Conservation (phyloP, 2,329 filamentous ascomycete genomes). For the Boeremia exigua region DNA sequence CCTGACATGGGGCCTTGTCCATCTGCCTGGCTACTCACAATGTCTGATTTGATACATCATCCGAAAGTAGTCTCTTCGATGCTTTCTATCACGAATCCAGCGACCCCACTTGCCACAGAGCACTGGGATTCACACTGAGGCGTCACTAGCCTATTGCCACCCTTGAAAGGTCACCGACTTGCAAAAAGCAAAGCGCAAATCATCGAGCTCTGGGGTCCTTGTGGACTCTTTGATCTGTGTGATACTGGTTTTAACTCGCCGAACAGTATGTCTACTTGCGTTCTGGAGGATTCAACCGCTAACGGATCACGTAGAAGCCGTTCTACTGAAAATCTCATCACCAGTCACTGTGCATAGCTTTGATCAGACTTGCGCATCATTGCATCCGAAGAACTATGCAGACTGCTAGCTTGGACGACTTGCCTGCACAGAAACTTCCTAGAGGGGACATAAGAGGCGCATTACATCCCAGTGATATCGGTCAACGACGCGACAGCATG, state of each 20-base stretch:
- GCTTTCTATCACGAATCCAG: background rate
- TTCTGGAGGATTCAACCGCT: background rate
- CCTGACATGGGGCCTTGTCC: background rate
- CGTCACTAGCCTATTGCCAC: slow-evolving; percentile 1
- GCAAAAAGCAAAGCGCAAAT: background rate
- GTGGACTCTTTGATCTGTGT: background rate
- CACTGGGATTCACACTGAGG: background rate
- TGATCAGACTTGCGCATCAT: background rate
- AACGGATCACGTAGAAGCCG: background rate
- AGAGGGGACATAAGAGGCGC: slow-evolving; percentile 4
- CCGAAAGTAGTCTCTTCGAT: background rate
- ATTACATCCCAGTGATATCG: background rate
- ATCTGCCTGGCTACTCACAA: background rate
- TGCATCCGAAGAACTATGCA: slow-evolving; percentile 3
- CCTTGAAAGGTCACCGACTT: background rate
- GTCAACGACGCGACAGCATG: background rate
- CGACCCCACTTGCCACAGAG: background rate
- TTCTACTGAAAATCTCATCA: slow-evolving; percentile 4
- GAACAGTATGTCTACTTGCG: slow-evolving; percentile 3
- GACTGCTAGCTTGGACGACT: background rate
- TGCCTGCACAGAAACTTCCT: background rate
- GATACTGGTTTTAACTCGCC: background rate
- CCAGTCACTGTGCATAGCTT: slow-evolving; percentile 1
- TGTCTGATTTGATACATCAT: background rate
- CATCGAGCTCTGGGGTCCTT: background rate